Evolutionary conservation across 768 basidiomycete genomes (phyloP).

Genomic region (Amylocystis lapponica): DNA sequence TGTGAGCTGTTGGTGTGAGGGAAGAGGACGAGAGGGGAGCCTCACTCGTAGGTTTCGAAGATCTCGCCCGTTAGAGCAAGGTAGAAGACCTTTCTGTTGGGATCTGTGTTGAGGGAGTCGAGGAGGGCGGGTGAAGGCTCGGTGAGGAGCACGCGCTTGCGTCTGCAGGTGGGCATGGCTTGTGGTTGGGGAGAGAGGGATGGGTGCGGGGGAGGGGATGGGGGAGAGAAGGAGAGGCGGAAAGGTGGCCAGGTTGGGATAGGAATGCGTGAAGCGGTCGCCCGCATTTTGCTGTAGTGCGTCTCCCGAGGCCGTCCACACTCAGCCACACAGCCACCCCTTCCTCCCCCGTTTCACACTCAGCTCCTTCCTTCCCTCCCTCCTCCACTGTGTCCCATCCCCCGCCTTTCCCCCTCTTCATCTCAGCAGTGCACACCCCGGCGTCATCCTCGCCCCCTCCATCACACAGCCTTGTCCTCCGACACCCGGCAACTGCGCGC

Average conservation of each 20-base stretch:
- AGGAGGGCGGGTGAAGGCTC: constrained; percentile 71
- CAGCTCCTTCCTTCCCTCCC: constrained; percentile 9
- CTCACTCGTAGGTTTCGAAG: constrained; percentile 93
- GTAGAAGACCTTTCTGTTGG: constrained; percentile 79
- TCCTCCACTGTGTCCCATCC: constrained; percentile 1
- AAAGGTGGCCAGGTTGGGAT: constrained; percentile 23
- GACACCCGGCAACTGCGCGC: too few species aligned
- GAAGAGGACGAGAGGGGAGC: constrained; percentile 32
- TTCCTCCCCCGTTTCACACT: constrained; percentile 12
- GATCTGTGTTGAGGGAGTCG: constrained; percentile 56
- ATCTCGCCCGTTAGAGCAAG: constrained; percentile 95
- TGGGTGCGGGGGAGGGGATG: constrained; percentile 36
- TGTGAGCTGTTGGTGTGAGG: constrained; percentile 28
- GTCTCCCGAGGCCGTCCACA: constrained; percentile 21
- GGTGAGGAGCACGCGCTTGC: constrained; percentile 86
- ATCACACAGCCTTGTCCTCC: too few species aligned
- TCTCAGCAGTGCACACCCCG: too few species aligned
- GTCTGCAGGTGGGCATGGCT: constrained; percentile 81
- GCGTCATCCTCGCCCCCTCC: too few species aligned
- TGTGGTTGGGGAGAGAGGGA: constrained; percentile 13
- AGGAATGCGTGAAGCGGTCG: constrained; percentile 22
- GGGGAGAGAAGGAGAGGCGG: constrained; percentile 14
- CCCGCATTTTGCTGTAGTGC: constrained; percentile 24
- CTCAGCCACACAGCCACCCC: constrained; percentile 19
- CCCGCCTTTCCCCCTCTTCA: too few species aligned